These are phyloP conservation scores for Intubia oerlemansii DNA, from an alignment of 2,329 filamentous ascomycete genomes.

Conservation along the genomic window DNA sequence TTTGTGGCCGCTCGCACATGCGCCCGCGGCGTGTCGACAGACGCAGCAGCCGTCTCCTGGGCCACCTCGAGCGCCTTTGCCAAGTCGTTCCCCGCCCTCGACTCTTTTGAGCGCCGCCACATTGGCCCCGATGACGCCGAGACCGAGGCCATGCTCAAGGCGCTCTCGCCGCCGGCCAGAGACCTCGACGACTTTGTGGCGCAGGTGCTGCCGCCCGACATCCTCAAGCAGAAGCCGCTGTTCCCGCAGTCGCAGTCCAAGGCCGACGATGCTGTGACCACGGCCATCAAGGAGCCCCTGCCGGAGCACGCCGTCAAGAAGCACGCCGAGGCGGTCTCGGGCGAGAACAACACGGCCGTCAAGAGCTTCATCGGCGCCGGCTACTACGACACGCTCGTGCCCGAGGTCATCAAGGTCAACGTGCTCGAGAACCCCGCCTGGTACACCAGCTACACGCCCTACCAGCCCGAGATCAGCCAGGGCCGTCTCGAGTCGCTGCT, in stretches of 20 bases:
- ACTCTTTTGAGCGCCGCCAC: slow-evolving; percentile 61
- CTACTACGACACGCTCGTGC: slow-evolving; percentile 73
- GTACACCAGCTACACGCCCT: slow-evolving; percentile 97
- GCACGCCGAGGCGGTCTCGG: slow-evolving; percentile 14
- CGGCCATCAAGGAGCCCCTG: slow-evolving; percentile 18
- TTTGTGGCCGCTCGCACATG: too few relatives aligned
- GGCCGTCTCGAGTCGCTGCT: slow-evolving; percentile 77
- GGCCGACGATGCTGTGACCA: slow-evolving; percentile 16
- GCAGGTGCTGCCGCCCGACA: slow-evolving; percentile 63
- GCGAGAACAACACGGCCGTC: slow-evolving; percentile 18
- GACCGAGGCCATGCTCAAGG: slow-evolving; percentile 57
- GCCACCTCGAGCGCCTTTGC: slow-evolving; percentile 5
- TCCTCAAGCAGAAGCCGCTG: slow-evolving; percentile 46
- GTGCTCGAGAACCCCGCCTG: slow-evolving; percentile 82
- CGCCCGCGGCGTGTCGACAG: too few relatives aligned
- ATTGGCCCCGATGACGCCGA: slow-evolving; percentile 61
- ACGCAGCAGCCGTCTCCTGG: slow-evolving; percentile 6
- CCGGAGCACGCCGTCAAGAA: slow-evolving; percentile 39
- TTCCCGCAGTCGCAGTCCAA: slow-evolving; percentile 26
- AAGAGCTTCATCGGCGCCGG: slow-evolving; percentile 68
- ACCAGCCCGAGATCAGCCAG: slow-evolving; percentile 94
- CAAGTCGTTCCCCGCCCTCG: slow-evolving; percentile 17
- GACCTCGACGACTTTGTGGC: slow-evolving; percentile 65
- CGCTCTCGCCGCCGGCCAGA: slow-evolving; percentile 50
- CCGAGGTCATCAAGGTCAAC: slow-evolving; percentile 81